Conservation (phyloP, 768 basidiomycete species). For the Auriscalpium vulgare region DNA sequence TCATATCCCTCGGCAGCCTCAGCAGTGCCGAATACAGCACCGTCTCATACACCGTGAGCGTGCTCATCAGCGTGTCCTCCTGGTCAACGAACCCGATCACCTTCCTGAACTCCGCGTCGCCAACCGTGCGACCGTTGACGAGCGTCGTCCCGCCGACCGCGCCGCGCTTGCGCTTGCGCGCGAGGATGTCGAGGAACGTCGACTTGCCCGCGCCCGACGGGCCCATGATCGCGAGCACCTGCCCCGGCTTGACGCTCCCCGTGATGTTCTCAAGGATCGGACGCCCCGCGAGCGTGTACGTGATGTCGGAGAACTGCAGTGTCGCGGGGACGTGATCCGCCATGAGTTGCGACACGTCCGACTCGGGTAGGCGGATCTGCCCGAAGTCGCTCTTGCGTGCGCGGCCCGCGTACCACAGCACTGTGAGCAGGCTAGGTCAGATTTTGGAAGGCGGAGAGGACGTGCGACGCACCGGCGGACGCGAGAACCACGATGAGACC, state of each 20-base stretch:
- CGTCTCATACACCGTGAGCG: constrained; percentile 96
- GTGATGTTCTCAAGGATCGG: constrained; percentile 75
- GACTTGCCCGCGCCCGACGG: constrained; percentile 96
- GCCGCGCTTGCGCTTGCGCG: constrained; percentile 83
- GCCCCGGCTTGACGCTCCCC: constrained; percentile 80
- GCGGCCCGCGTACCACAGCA: constrained; percentile 89
- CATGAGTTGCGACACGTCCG: constrained; percentile 80
- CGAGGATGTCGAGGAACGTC: constrained; percentile 93
- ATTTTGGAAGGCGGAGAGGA: not conserved
- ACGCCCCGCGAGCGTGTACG: constrained; percentile 64
- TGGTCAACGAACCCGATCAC: constrained; percentile 97
- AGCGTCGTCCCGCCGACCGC: constrained; percentile 63
- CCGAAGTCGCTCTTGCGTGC: constrained; percentile 59
- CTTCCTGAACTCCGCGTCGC: constrained; percentile 67
- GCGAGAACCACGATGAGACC: constrained; percentile 65
- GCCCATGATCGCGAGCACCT: constrained; percentile 94
- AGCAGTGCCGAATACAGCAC: constrained; percentile 89
- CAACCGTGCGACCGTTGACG: constrained; percentile 79
- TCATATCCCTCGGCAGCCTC: constrained; percentile 91
- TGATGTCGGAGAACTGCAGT: constrained; percentile 81
- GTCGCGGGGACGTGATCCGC: constrained; percentile 91
- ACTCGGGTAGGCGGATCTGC: constrained; percentile 69
- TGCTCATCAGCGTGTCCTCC: constrained; percentile 96
- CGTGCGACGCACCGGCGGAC: constrained; percentile 41
- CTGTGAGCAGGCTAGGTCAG: constrained; percentile 25